Base-by-base conservation (phyloP, 2,329 filamentous ascomycete species). In the Pestalotiopsis sp. region DNA sequence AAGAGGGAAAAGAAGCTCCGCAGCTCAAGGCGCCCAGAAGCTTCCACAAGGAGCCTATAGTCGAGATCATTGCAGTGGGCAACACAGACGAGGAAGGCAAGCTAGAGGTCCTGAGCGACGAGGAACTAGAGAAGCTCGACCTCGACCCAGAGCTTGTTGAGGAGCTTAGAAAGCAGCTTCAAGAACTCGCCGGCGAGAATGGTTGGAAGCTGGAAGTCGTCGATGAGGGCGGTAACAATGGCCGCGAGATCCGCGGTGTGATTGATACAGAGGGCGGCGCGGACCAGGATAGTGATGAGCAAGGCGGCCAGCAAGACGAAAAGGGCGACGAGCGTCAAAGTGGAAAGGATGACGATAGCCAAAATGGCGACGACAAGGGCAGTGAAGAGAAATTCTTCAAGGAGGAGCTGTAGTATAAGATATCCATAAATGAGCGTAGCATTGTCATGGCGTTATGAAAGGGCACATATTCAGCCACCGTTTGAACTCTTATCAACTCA, bases 181-280 rank as follows among this genome's bases (percentile, higher is more conserved):
- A 92, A 76, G 87, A 89, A 74, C 77, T 92, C 56, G 93, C 93
- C 0, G 88, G 90, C 2, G 89, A 91, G 7, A 88, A 90, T 72
- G 89, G 90, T 17, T 97, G 94, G 94, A 92, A 90, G 74, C 83
- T 97, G 69, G 93, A 96, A 79, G 85, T 96, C 14, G 88, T 96
- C 1, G 92, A 96, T 75, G 85, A 89, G 12, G 87, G 91, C 1
- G 85, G 87, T 25, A 82, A 85, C 4, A 76, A 78, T 4, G 85
- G 87, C 25, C 82, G 88, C 70, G 91, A 94, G 76, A 88, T 95
- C 56, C 83, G 91, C 59, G 93, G 91, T 0, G 88, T 93, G 57
- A 86, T 95, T 17, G 90, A 87, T 13, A 85, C 85, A 2, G 86
- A 87, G 1, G 84, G 87, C 0, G 83, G 85, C 7, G 31, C 31